Evolutionary conservation across 176 grass and related monocot genomes (phyloP), one percentile per base, ranked within the genome.

Genomic region (Cenchrus purpureus): DNA sequence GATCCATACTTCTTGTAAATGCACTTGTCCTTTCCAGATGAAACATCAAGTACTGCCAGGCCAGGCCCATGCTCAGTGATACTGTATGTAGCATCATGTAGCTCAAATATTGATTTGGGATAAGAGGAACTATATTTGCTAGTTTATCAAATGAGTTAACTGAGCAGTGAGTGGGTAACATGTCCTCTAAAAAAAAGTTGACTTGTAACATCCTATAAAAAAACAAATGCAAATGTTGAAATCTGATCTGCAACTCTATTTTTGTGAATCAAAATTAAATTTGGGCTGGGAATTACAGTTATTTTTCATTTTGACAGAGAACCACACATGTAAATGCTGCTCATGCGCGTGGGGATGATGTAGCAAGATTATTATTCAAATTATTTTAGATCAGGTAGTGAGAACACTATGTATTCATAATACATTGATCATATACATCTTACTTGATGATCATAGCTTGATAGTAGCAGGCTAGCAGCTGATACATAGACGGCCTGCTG

Each of bases 361-460:
- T 8, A 37, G 8, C 6, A 61, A 12, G 28, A 0, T 37, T 12
- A 2, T 29, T 34, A n/a, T n/a, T 16, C 12, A 32, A 86, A 48
- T 67, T 67, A 65, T 67, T 16, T 81, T 74, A 74, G 32, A 50
- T 45, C 62, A 44, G 32, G 28, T 32, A 12, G 8, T n/a, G 5
- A 20, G 54, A 12, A 16, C 25, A 13, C 12, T 16, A 15, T 25
- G 7, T 7, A 28, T 31, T 52, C 7, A 60, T 22, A n/a, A 22
- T 60, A 60, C 57, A 19, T 60, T 31, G 34, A 29, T 65, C 5
- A 67, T 76, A 16, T 76, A 67, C 66, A 16, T 76, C 20, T 14
- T 53, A 76, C 82, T 61, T 76, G 55, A 64, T 76, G 55, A 64
- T 29, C 70, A 51, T 12, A 28, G 1, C 10, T 32, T 52, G 78